These are phyloP conservation scores for Lactifluus rugatus DNA, from an alignment of 768 basidiomycete genomes.

Conservation along the genomic window DNA sequence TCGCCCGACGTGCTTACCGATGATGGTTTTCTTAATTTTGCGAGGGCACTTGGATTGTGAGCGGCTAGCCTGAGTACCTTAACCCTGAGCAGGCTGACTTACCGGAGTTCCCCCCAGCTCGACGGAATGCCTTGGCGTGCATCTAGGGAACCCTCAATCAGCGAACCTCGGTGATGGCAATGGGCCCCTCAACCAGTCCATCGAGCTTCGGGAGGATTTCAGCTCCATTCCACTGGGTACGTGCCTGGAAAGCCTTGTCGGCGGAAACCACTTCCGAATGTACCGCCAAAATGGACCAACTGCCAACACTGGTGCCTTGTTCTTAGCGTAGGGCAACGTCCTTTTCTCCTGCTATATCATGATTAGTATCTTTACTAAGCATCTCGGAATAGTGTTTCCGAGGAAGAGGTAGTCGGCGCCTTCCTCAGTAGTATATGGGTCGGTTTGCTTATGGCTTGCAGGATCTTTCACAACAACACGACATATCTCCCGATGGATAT, in stretches of 20 bases:
- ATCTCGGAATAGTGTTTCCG: slow-evolving; percentile 31
- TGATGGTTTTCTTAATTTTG: slow-evolving; percentile 48
- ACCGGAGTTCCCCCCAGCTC: slow-evolving; percentile 31
- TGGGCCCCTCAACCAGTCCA: slow-evolving; percentile 35
- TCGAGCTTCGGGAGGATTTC: slow-evolving; percentile 38
- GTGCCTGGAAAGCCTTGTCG: slow-evolving; percentile 36
- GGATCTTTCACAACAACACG: slow-evolving; percentile 30
- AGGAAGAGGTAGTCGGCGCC: slow-evolving; percentile 31
- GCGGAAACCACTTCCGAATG: slow-evolving; percentile 43
- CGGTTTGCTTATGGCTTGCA: slow-evolving; percentile 9
- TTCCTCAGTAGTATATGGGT: background rate
- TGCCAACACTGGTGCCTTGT: slow-evolving; percentile 43
- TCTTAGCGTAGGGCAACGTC: slow-evolving; percentile 42
- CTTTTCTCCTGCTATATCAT: background rate
- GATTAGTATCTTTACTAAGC: background rate
- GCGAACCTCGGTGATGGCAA: slow-evolving; percentile 45
- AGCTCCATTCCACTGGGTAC: slow-evolving; percentile 30
- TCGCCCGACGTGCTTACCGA: slow-evolving; percentile 48
- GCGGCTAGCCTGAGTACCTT: slow-evolving; percentile 15
- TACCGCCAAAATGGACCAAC: slow-evolving; percentile 49
- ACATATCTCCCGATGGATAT: slow-evolving; percentile 40
- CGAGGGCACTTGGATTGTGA: slow-evolving; percentile 54
- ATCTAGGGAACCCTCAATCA: slow-evolving; percentile 29
- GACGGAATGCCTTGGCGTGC: slow-evolving; percentile 32
- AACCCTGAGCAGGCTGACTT: background rate